Evolutionary conservation across 2,329 filamentous ascomycete species (phyloP), one percentile per base, ranked within the genome.

Genomic region (Penicillium sp.): DNA sequence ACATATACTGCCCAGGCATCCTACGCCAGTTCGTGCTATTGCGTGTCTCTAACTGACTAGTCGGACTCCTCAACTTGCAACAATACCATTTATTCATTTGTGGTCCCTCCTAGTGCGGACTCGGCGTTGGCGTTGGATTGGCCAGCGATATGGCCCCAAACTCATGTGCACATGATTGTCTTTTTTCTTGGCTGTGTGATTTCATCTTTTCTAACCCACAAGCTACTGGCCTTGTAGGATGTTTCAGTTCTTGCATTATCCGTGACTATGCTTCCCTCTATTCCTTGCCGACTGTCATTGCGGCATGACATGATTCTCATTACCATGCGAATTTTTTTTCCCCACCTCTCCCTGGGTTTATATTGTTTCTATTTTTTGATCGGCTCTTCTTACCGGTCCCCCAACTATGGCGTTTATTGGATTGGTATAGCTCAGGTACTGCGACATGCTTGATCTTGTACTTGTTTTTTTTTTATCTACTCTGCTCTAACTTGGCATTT

Each of bases 1-100:
- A 73, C 70, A n/a, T 72, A 69, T 47, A 71, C 70, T 18, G 70
- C 70, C 10, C 65, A 61, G 58, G 70, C 67, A 46, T 61, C 68
- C 46, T 73, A 68, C 47, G 66, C 68, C 36, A 71, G 65, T 29
- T 61, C 70, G 11, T 73, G 70, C 56, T 73, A 72, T 53, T 73
- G 70, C 56, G 58, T 67, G 19, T 69, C 68, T 38, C 61, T 71
- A 56, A 69, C 68, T 23, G 70, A 71, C 59, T 73, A 68, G 57
- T 49, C 36, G 48, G 32, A 53, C 26, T 44, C 61, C 26, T 44
- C 61, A 47, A 47, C 57, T 58, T 49, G 57, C 59, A 58, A 60
- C 55, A 47, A 47, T 56, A 47, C 40, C 43, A 56, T 64, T 59
- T 52, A 53, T 62, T 46, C 52, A 57, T 59, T 59, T 50, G 51